These are phyloP conservation scores for Cucumis hystrix DNA, from an alignment of 306 rosid genomes.

Conservation along the genomic window DNA sequence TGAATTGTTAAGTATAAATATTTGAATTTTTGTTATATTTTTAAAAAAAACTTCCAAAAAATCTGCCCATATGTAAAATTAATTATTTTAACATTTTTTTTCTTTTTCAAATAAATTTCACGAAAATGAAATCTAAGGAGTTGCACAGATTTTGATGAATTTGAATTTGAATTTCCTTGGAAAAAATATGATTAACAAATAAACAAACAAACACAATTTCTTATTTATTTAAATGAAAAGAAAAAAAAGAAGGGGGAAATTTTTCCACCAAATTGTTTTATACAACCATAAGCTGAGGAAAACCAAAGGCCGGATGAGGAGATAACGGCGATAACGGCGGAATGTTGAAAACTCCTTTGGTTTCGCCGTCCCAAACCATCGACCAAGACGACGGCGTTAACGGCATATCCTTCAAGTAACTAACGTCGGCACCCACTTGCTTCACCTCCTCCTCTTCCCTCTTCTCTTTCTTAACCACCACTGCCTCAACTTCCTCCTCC, in stretches of 20 bases:
- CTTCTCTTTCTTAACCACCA: slow-evolving; percentile 35
- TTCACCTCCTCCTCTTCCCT: slow-evolving; percentile 26
- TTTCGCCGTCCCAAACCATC: slow-evolving; percentile 48
- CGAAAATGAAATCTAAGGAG: no score
- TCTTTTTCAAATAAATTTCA: no score
- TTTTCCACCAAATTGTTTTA: slow-evolving; percentile 6
- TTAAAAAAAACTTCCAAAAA: no score
- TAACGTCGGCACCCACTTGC: background rate
- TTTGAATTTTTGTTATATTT: no score
- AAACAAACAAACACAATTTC: background rate
- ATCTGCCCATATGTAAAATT: no score
- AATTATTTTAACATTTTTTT: no score
- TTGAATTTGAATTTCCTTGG: background rate
- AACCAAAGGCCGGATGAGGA: slow-evolving; percentile 44
- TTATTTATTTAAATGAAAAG: background rate
- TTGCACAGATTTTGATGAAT: background rate
- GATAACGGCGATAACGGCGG: slow-evolving; percentile 87
- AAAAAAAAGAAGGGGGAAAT: background rate
- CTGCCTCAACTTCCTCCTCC: slow-evolving; percentile 8
- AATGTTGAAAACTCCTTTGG: slow-evolving; percentile 37
- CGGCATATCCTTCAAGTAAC: slow-evolving; percentile 27
- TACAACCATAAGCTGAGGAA: slow-evolving; percentile 43
- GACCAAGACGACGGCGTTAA: slow-evolving; percentile 78
- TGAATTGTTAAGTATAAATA: no score
- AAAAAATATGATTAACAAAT: background rate